phyloP scores from a whole-genome alignment of 768 basidiomycete species.

The Mycena maculata region DNA sequence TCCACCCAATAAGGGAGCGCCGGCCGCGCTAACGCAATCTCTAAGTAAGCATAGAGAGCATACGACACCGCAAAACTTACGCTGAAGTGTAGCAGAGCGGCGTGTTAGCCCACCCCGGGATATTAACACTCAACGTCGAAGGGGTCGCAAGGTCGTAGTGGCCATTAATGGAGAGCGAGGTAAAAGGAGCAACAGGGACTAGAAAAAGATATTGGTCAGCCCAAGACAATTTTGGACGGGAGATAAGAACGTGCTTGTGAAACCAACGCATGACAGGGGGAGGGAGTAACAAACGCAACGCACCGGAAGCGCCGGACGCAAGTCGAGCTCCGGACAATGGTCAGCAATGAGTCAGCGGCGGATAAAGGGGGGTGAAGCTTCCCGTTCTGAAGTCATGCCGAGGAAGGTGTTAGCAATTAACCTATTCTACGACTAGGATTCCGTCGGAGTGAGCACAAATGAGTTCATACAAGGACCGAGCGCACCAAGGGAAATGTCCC shows the following conservation, averaged over 20 bases:
- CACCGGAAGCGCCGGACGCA: too few relatives aligned
- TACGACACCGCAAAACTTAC: not conserved
- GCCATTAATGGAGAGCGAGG: not conserved
- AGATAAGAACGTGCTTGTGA: not conserved
- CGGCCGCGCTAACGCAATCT: not conserved
- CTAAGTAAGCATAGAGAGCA: not conserved
- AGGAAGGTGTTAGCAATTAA: too few relatives aligned
- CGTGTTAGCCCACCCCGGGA: not conserved
- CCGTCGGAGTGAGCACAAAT: too few relatives aligned
- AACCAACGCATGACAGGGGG: not conserved
- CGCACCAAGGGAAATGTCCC: too few relatives aligned
- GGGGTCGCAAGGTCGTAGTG: constrained; percentile 2
- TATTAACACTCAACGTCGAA: not conserved
- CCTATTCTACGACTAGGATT: too few relatives aligned
- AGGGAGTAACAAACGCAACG: too few relatives aligned
- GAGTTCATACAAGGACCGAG: too few relatives aligned
- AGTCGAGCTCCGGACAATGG: too few relatives aligned
- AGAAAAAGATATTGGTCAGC: not conserved
- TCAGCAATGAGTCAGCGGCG: too few relatives aligned
- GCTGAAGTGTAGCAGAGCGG: constrained; percentile 1
- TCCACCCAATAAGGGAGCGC: not conserved
- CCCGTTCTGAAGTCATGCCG: too few relatives aligned
- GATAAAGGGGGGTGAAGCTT: too few relatives aligned
- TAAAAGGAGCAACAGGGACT: not conserved
- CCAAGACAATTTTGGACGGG: not conserved